phyloP scores from a whole-genome alignment of 2,329 filamentous ascomycete species.

The Epichloe amarillans region DNA sequence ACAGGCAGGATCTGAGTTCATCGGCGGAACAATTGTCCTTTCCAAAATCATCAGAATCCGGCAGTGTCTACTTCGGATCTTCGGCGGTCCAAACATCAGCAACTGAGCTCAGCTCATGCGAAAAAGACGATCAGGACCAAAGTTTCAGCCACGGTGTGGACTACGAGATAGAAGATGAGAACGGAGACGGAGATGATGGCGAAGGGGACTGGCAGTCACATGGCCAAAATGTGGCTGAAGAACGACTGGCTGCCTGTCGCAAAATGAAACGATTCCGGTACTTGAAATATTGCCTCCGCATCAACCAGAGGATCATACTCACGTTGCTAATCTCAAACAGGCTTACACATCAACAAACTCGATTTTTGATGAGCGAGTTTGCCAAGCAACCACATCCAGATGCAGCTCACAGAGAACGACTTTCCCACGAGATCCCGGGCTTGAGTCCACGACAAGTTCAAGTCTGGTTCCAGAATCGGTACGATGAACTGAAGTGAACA shows the following conservation, averaged over 20 bases:
- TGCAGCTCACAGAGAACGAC: conserved; percentile 73
- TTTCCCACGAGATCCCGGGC: conserved; percentile 83
- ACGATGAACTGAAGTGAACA: conserved; percentile 16
- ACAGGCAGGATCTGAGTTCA: background rate
- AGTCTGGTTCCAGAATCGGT: conserved; percentile 98
- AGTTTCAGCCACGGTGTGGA: conserved; percentile 36
- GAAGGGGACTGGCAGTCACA: conserved; percentile 19
- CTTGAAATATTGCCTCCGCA: conserved; percentile 6
- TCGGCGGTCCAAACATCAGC: conserved; percentile 15
- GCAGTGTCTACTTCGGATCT: background rate
- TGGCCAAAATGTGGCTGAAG: conserved; percentile 37
- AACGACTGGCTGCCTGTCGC: conserved; percentile 41
- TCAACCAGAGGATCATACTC: background rate
- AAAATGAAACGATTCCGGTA: conserved; percentile 76
- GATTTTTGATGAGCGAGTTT: conserved; percentile 94
- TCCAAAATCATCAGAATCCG: background rate
- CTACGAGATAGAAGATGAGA: conserved; percentile 42
- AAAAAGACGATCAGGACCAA: conserved; percentile 23
- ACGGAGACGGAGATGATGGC: conserved; percentile 31
- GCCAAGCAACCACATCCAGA: conserved; percentile 90
- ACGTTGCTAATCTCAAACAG: conserved; percentile 34
- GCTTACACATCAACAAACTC: conserved; percentile 91
- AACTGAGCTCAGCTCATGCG: conserved; percentile 17
- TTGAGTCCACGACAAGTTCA: conserved; percentile 87
- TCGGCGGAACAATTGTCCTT: background rate